phyloP scores from a whole-genome alignment of 176 grass and related monocot species.

The Paspalum vaginatum region DNA sequence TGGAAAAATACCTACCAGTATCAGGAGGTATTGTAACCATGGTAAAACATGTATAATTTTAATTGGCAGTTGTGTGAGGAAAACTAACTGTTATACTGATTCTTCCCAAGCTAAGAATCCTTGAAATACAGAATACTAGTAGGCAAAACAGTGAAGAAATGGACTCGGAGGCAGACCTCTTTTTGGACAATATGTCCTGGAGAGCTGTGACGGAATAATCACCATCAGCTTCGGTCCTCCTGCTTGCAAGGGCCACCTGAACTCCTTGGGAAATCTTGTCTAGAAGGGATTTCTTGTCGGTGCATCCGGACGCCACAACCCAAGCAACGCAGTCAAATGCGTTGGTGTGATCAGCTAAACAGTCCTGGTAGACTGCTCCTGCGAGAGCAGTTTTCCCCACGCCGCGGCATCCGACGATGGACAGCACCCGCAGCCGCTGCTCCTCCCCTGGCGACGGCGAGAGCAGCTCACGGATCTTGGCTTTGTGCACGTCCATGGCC shows the following conservation, averaged over 20 bases:
- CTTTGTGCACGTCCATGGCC: neutral
- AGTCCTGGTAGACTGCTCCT: neutral
- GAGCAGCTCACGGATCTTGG: neutral
- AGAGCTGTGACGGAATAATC: no score
- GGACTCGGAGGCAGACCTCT: no score
- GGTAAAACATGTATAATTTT: no score
- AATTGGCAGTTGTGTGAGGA: no score
- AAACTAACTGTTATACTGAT: no score
- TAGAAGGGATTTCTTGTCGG: neutral
- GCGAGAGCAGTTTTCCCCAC: slow-evolving; percentile 30
- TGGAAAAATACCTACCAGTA: no score
- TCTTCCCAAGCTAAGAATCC: no score
- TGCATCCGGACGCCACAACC: neutral
- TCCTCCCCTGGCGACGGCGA: neutral
- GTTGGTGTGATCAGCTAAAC: neutral
- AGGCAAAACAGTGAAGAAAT: no score
- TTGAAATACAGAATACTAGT: no score
- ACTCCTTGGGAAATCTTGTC: neutral
- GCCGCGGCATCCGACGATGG: slow-evolving; percentile 24
- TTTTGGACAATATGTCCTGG: no score
- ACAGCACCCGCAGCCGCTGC: slow-evolving; percentile 4
- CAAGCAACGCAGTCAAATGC: neutral
- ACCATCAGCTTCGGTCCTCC: neutral
- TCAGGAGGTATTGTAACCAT: no score
- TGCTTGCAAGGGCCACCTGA: neutral